These are phyloP conservation scores for Penicillium occitanis DNA, from an alignment of 2,329 filamentous ascomycete genomes.

Conservation along the genomic window DNA sequence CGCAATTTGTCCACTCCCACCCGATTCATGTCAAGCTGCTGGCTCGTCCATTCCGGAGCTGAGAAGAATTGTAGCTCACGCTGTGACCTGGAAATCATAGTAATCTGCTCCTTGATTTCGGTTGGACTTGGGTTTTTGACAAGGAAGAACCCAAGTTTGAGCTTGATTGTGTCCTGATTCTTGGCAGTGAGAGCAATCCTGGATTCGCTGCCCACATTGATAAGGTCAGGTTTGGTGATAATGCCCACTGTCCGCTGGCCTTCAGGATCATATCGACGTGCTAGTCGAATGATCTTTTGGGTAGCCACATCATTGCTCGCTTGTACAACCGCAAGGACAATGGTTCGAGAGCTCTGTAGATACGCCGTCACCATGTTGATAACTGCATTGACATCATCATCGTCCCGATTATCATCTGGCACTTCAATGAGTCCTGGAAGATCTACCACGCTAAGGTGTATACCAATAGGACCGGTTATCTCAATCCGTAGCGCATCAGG, in stretches of 20 bases:
- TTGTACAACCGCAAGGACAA: conserved; percentile 16
- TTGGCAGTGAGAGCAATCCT: conserved; percentile 46
- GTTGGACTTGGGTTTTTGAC: neutral
- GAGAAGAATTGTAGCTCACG: neutral
- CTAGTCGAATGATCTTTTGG: conserved; percentile 1
- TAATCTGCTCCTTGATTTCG: neutral
- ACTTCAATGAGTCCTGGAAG: conserved; percentile 2
- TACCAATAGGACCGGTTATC: neutral
- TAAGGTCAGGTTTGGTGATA: conserved; percentile 33
- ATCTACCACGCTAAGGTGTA: conserved; percentile 8
- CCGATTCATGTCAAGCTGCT: neutral
- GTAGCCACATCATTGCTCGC: conserved; percentile 14
- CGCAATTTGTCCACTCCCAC: neutral
- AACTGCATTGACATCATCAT: neutral
- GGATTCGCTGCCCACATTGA: conserved; percentile 25
- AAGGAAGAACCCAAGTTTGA: neutral
- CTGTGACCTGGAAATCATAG: neutral
- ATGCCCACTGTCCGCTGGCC: conserved; percentile 13
- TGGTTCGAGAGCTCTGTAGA: conserved; percentile 4
- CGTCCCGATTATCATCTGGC: neutral
- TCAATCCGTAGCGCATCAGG: conserved; percentile 3
- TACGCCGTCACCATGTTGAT: neutral
- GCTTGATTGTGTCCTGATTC: neutral
- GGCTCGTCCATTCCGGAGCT: neutral
- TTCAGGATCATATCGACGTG: neutral